Base-by-base conservation (phyloP, 441 rosid species). In the Syzygium syzygioides region DNA sequence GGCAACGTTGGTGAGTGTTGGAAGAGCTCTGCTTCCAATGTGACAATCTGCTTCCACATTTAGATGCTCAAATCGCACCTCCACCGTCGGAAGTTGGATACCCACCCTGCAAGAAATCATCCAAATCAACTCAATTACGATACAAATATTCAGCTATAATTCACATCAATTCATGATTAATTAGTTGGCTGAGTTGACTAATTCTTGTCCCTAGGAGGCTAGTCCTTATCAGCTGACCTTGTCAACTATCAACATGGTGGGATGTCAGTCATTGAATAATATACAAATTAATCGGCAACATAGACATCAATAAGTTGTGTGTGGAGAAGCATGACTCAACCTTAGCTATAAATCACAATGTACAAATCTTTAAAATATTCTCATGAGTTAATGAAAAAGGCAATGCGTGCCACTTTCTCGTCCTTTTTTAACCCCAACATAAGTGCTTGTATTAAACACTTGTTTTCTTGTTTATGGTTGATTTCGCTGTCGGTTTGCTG, bases 31-130 rank as follows among this genome's bases (percentile, higher is more conserved):
- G 34, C 88, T 90, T 2, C 97, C 96, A 0, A 94, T 62, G 86
- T 92, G 90, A 89, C 95, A 93, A 34, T 95, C 92, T 6, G 96
- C 96, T 85, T 93, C 94, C 8, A 94, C 55, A 2, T 92, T 93
- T 85, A 95, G 79, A 14, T 92, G 86, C 5, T 95, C 93, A 68
- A 91, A 94, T 88, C 95, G 88, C 10, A 95, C 95, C 89, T 95
- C 96, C 26, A 95, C 96, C 3, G 92, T 94, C 6, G 97, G 97
- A 88, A 95, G 97, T 19, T 34, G 60, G 30, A 95, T 95, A 25
- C 95, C 97, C 3, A 95, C 96, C 55, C 97, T 90, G 87, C 88
- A 91, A 64, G 20, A 15, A n/a, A 76, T 90, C n/a, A 23, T 18
- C 34, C 26, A 32, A 23, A 48, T 32, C 60, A 86, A 34, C 45